Percentiles rank a stretch among this genome's conserved stretches.
Conservation (phyloP, 352 stramenopile species). For the Halophytophthora polymorphica region DNA sequence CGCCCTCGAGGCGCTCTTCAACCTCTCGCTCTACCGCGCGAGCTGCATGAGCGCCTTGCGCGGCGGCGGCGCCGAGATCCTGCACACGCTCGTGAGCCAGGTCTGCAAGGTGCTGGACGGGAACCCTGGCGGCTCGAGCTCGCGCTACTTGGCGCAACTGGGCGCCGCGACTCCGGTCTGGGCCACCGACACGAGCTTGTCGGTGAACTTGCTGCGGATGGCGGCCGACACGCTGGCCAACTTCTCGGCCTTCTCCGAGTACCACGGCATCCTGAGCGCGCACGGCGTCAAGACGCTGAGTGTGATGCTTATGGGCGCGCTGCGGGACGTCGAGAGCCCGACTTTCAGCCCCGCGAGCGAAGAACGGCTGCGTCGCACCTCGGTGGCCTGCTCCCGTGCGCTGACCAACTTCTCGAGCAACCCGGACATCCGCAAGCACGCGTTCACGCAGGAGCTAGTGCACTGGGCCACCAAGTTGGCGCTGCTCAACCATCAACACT, state of each 20-base stretch:
- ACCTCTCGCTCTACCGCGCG: slow-evolving; percentile 58
- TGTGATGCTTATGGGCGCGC: slow-evolving; percentile 38
- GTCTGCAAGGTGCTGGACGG: slow-evolving; percentile 46
- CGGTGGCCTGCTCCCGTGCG: slow-evolving; percentile 48
- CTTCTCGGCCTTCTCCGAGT: slow-evolving; percentile 64
- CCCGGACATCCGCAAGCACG: slow-evolving; percentile 43
- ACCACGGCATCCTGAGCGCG: slow-evolving; percentile 44
- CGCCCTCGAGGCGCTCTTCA: slow-evolving; percentile 63
- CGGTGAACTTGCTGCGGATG: slow-evolving; percentile 37
- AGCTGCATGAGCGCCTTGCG: slow-evolving; percentile 53
- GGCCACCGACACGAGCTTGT: slow-evolving; percentile 17
- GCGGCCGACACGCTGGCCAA: slow-evolving; percentile 64
- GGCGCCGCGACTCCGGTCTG: slow-evolving; percentile 7
- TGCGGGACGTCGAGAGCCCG: slow-evolving; percentile 46
- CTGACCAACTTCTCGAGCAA: slow-evolving; percentile 75
- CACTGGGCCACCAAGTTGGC: slow-evolving; percentile 46
- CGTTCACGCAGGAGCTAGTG: slow-evolving; percentile 54
- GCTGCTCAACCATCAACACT: slow-evolving; percentile 38
- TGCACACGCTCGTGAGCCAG: slow-evolving; percentile 44
- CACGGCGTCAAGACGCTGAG: slow-evolving; percentile 52
- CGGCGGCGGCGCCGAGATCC: slow-evolving; percentile 55
- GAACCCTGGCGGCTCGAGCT: slow-evolving; percentile 17
- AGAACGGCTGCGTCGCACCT: slow-evolving; percentile 41
- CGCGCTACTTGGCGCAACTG: slow-evolving; percentile 11
- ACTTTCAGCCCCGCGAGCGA: slow-evolving; percentile 30